Percentiles rank a stretch among this genome's conserved stretches.
phyloP scores from a whole-genome alignment of 495 filamentous ascomycete species.

The Aspergillus biplanus region DNA sequence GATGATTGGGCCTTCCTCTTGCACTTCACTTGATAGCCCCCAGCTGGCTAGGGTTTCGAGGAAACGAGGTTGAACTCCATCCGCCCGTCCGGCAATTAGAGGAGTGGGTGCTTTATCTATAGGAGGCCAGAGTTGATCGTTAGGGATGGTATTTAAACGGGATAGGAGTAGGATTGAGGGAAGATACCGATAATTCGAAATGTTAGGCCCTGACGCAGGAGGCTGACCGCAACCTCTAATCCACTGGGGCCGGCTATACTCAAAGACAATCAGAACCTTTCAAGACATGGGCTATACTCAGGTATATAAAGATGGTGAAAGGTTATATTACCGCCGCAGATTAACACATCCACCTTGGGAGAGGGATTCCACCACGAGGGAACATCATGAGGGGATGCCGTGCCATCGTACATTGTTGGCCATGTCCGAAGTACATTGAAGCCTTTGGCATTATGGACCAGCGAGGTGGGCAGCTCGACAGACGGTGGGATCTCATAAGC shows the following conservation, averaged over 20 bases:
- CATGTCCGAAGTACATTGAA: constrained; percentile 14
- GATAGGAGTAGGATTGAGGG: too few relatives aligned
- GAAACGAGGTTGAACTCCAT: constrained; percentile 40
- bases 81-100: constrained; percentile 25
- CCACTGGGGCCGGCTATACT: constrained; percentile 1
- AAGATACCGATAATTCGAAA: constrained; percentile 11
- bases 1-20: constrained; percentile 43
- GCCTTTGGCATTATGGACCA: constrained; percentile 6
- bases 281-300: background rate
- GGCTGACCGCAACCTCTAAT: background rate
- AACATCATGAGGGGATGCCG: constrained; percentile 1
- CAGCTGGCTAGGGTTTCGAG: constrained; percentile 38
- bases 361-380: constrained; percentile 10
- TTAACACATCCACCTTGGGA: constrained; percentile 36
- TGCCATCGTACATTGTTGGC: constrained; percentile 19
- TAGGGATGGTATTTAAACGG: too few relatives aligned
- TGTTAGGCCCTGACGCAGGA: background rate
- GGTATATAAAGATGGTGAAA: too few relatives aligned
- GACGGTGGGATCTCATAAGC: background rate
- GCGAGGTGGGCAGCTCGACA: constrained; percentile 12
- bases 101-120: constrained; percentile 7
- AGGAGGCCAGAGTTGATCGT: too few relatives aligned
- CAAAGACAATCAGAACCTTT: too few relatives aligned
- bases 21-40: constrained; percentile 38
- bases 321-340: constrained; percentile 31